Evolutionary conservation across 352 stramenopile genomes (phyloP).

Genomic region (Thalassiosira pacifica): DNA sequence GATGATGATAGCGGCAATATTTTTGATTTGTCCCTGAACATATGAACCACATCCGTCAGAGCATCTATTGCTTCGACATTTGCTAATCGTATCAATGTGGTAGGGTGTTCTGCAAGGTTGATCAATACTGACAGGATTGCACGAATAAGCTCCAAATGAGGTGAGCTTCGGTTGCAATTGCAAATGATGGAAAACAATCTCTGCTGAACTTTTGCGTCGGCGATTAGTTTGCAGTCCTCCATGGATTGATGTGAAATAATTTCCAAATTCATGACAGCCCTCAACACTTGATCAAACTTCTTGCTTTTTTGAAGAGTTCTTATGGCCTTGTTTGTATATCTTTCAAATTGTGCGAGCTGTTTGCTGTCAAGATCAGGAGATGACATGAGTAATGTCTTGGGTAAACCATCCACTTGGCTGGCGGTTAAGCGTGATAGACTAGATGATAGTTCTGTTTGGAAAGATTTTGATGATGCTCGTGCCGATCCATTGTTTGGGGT

Average conservation of each 20-base stretch:
- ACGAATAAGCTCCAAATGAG: slow-evolving; percentile 94
- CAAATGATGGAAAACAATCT: slow-evolving; percentile 93
- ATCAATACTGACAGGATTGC: slow-evolving; percentile 76
- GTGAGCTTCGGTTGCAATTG: slow-evolving; percentile 94
- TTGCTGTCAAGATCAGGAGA: slow-evolving; percentile 6
- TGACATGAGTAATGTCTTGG: background rate
- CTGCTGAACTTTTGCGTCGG: slow-evolving; percentile 88
- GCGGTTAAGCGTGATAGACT: background rate
- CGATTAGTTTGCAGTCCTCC: slow-evolving; percentile 91
- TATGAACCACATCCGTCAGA: slow-evolving; percentile 94
- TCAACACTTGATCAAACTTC: slow-evolving; percentile 92
- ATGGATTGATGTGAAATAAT: slow-evolving; percentile 92
- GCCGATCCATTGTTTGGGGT: background rate
- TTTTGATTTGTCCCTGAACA: slow-evolving; percentile 89
- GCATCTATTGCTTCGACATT: slow-evolving; percentile 88
- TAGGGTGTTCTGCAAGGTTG: slow-evolving; percentile 90
- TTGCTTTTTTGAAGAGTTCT: slow-evolving; percentile 70
- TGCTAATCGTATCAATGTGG: slow-evolving; percentile 74
- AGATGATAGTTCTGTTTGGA: background rate
- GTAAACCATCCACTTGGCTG: background rate
- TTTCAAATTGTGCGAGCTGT: slow-evolving; percentile 24
- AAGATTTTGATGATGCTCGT: slow-evolving; percentile 6
- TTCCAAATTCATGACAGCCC: slow-evolving; percentile 92
- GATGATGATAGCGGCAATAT: slow-evolving; percentile 67
- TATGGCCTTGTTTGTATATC: slow-evolving; percentile 50